Conservation (phyloP, 2,329 filamentous ascomycete species). For the Fusarium keratoplasticum region DNA sequence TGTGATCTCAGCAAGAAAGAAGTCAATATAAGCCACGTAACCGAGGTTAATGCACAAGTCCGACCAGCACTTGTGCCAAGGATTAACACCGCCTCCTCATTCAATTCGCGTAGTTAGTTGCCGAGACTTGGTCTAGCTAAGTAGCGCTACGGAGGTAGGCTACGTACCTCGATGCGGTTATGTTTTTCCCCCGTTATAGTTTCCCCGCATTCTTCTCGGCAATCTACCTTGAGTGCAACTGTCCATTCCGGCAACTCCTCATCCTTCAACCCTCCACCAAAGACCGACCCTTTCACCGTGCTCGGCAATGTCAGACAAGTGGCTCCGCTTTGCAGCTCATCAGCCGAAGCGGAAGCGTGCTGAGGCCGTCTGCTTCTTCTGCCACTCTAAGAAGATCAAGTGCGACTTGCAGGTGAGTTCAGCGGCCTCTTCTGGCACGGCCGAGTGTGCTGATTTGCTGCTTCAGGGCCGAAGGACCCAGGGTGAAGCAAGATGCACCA, state of each 20-base stretch:
- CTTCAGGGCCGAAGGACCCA: slow-evolving; percentile 31
- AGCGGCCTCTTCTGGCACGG: background rate
- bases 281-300: slow-evolving; percentile 2
- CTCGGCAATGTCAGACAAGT: slow-evolving; percentile 48
- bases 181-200: background rate
- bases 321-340: slow-evolving; percentile 47
- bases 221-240: background rate
- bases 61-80: background rate
- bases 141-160: no score
- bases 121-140: background rate
- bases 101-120: background rate
- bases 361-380: slow-evolving; percentile 43
- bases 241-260: background rate
- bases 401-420: slow-evolving; percentile 47
- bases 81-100: background rate
- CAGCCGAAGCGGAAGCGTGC: slow-evolving; percentile 50
- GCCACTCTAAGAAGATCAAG: slow-evolving; percentile 52
- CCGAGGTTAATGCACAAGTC: background rate
- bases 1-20: background rate
- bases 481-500: slow-evolving; percentile 44
- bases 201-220: slow-evolving; percentile 3
- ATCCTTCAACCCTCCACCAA: background rate
- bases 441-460: background rate
- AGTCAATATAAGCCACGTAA: background rate
- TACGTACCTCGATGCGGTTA: background rate